Percentiles rank a stretch among this genome's conserved stretches.
phyloP scores from a whole-genome alignment of 352 stramenopile genomes.

The Globisporangium cederbergense region DNA sequence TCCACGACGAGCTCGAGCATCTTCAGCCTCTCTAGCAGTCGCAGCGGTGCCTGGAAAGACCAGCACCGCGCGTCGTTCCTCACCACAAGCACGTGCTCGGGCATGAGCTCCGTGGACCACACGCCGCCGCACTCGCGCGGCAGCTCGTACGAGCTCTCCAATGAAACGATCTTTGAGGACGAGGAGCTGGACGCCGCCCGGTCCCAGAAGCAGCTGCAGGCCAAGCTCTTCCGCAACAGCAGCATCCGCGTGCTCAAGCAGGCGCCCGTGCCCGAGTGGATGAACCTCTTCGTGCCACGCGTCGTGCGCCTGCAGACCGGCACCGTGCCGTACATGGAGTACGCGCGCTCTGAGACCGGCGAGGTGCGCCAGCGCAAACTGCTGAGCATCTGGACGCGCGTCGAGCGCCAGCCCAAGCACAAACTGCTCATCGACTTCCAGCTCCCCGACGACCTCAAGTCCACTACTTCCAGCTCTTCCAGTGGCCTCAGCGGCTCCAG shows the following conservation, averaged over 20 bases:
- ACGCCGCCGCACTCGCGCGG: slow-evolving; percentile 4
- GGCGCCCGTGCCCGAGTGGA: slow-evolving; percentile 60
- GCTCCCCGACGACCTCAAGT: slow-evolving; percentile 25
- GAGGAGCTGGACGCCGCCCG: slow-evolving; percentile 22
- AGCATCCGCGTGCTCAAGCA: slow-evolving; percentile 62
- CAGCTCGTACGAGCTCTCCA: slow-evolving; percentile 22
- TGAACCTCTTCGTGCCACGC: slow-evolving; percentile 74
- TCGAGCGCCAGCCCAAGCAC: slow-evolving; percentile 67
- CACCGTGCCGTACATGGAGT: slow-evolving; percentile 62
- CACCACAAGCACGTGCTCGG: slow-evolving; percentile 42
- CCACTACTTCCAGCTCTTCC: slow-evolving; percentile 17
- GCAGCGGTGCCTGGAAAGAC: slow-evolving; percentile 11
- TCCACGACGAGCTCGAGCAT: slow-evolving; percentile 1
- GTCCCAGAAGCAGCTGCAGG: slow-evolving; percentile 43
- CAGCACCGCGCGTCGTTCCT: slow-evolving; percentile 49
- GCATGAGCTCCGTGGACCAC: slow-evolving; percentile 20
- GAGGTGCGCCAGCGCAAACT: slow-evolving; percentile 60
- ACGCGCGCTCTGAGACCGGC: slow-evolving; percentile 47
- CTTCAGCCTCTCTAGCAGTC: background rate
- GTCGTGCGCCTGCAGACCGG: slow-evolving; percentile 59
- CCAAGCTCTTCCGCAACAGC: slow-evolving; percentile 46
- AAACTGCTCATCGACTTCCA: slow-evolving; percentile 68
- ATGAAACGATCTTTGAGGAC: slow-evolving; percentile 35
- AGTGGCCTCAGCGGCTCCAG: slow-evolving; percentile 8
- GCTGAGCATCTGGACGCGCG: slow-evolving; percentile 49